Base-by-base conservation (phyloP, 805 yeast genomes). In the Phaffomyces opuntiae region DNA sequence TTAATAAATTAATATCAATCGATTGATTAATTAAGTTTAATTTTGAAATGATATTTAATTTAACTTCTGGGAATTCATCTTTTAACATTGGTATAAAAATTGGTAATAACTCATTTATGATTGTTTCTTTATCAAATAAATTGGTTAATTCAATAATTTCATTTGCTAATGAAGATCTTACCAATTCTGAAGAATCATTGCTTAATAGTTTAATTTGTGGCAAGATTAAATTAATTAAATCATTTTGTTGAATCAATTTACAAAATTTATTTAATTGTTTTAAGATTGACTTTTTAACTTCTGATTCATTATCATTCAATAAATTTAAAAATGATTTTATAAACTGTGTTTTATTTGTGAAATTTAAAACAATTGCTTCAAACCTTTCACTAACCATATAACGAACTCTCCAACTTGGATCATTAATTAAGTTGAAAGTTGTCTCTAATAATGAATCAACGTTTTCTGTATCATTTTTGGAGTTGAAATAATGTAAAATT, bases 331-430 rank as follows among this genome's bases (percentile, higher is more conserved):
- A 83, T 39, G 89, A 85, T 36, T 73, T 74, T 16, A 65, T 54
- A 57, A 82, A 71, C 53, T 68, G 69, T 49, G 62, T 57, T 47
- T 77, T 73, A 50, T 74, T 71, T 54, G 73, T 71, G 59, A 90
- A 81, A 53, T 79, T 80, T 16, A 67, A 55, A 2, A 95, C 87
- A 49, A 93, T 75, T 51, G 73, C 70, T 55, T 82, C 87, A 60
- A 89, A 90, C 57, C 89, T 77, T 63, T 91, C 97, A n/a, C 97
- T 96, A 32, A 96, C 95, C 82, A 93, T 89, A 67, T 91, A 93
- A 60, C 99, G 82, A 47, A 93, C 98, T 66, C 99, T 81, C 99
- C 99, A 93, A 60, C 95, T 84, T 66, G 87, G 88, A 68, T 93
- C 99, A 52, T 74, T 77, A 48, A 87, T 82, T 53, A 93, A 73